Percentiles rank a stretch among this genome's conserved stretches.
These are phyloP conservation scores for Pythium brachiatum DNA, from an alignment of 352 stramenopile genomes.

Conservation along the genomic window DNA sequence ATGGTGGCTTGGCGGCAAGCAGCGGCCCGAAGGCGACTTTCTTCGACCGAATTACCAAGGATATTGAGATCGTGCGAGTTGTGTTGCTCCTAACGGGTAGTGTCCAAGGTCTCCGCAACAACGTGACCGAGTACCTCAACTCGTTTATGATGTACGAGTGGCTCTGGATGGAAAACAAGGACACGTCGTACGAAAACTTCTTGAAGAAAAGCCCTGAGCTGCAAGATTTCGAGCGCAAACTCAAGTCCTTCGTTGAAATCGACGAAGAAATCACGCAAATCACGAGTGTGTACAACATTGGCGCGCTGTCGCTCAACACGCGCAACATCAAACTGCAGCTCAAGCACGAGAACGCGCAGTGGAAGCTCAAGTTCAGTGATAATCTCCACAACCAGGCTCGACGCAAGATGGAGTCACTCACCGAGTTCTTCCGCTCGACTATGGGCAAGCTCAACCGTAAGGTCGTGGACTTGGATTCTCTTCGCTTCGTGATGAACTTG, in stretches of 20 bases:
- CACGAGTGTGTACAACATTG: slow-evolving; percentile 93
- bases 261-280: slow-evolving; percentile 93
- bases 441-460: slow-evolving; percentile 93
- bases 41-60: slow-evolving; percentile 98
- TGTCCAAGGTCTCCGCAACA: slow-evolving; percentile 96
- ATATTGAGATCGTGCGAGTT: slow-evolving; percentile 98
- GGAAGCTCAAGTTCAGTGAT: slow-evolving; percentile 97
- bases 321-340: slow-evolving; percentile 97
- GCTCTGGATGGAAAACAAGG: slow-evolving; percentile 98
- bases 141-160: slow-evolving; percentile 96
- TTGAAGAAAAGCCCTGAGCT: slow-evolving; percentile 92
- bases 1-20: slow-evolving; percentile 29
- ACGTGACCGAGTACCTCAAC: slow-evolving; percentile 95
- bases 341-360: slow-evolving; percentile 94
- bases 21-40: slow-evolving; percentile 83
- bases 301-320: slow-evolving; percentile 96
- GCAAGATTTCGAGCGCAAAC: slow-evolving; percentile 96
- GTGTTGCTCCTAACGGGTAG: slow-evolving; percentile 96
- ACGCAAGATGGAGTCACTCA: slow-evolving; percentile 92
- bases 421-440: slow-evolving; percentile 95
- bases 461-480: slow-evolving; percentile 95
- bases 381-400: slow-evolving; percentile 95
- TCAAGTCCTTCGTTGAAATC: slow-evolving; percentile 95
- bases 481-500: slow-evolving; percentile 97
- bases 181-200: slow-evolving; percentile 94